Evolutionary conservation across 78 protist species (phyloP), one percentile per base, ranked within the genome.

Genomic region (Tieghemostelium lacteum): DNA sequence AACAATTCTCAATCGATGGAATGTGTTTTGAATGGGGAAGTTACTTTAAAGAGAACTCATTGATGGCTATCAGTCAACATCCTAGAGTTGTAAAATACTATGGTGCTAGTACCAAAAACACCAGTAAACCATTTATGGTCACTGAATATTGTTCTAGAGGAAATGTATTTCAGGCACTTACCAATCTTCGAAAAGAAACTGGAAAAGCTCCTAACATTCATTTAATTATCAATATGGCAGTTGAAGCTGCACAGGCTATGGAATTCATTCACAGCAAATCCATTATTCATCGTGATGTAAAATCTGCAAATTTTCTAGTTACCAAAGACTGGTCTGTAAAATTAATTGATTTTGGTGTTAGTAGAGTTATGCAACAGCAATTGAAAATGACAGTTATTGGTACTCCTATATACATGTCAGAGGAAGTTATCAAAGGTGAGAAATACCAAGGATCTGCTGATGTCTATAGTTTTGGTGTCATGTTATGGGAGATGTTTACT

Each of bases 401-500:
- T 22, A 83, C 91, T 14, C 91, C 91, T 8, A 29, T 67, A 1
- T 83, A 83, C 60, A 83, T 83, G 83, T 66, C 86, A 0, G 85
- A 73, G 14, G 94, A 91, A 55, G 73, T 91, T 6, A 57, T 91
- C 39, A 67, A 50, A 33, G 88, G 88, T 36, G 57, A 91, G 31
- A 52, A 57, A 40, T 91, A 80, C 49, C 31, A 36, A 16, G 66
- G 78, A 26, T 65, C 80, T 16, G 83, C 92, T 10, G 94, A 91
- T 36, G 73, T 91, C 2, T 91, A 77, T 57, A 64, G 80, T 17
- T 91, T 91, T 52, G 88, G 86, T 0, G 49, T 78, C 0, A 70
- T 77, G 1, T 28, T 91, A 16, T 91, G 94, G 94, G 91, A 83
- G 28, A 45, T 83, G 77, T 83, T 83, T 52, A 83, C 91, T 39